Evolutionary conservation across 495 filamentous ascomycete genomes (phyloP), one percentile per base, ranked within the genome.

Genomic region (Rhizodiscina lignyota): DNA sequence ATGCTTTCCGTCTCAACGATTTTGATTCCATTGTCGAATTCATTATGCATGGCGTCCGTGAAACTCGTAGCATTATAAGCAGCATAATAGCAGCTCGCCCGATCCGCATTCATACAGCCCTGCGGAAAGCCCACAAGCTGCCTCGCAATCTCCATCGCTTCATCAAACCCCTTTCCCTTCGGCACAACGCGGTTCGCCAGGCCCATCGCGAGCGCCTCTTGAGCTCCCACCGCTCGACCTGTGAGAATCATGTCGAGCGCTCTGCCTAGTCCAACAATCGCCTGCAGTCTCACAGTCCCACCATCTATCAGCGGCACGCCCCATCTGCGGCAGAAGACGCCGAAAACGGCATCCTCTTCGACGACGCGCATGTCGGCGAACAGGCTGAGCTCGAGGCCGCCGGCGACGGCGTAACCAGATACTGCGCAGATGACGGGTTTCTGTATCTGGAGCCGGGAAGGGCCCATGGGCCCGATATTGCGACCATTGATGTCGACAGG

Each of bases 161-260:
- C 57, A 29, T 62, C 55, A 3, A 67, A 26, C 18, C 55, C 58
- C 39, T 59, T 52, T 10, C 62, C 64, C 37, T 61, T 60, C 3
- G 54, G 45, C 12, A 67, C 62, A 2, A 67, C 56, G 1, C 64
- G 53, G 44, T 59, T 67, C 21, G 56, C 65, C 4, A 67, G 48
- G 2, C 64, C 64, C 55, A 67, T 66, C 2, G 34, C 15, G 3
- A 63, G 37, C n/a, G 63, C 65, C 35, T 67, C 63, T 29, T 57
- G 34, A 19, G 64, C 63, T 0, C 39, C 42, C 0, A 66, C 61
- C 1, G 54, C 35, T 0, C 65, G 50, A 12, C 65, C 63, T 0
- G 65, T 69, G 4, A 69, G 36, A 4, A 67, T 64, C 60, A 65
- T 61, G 50, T 68, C 65, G 21, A 66, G 38, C 3, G 64, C 63